phyloP scores from a whole-genome alignment of 306 rosid species.

The Bauhinia variegata region DNA sequence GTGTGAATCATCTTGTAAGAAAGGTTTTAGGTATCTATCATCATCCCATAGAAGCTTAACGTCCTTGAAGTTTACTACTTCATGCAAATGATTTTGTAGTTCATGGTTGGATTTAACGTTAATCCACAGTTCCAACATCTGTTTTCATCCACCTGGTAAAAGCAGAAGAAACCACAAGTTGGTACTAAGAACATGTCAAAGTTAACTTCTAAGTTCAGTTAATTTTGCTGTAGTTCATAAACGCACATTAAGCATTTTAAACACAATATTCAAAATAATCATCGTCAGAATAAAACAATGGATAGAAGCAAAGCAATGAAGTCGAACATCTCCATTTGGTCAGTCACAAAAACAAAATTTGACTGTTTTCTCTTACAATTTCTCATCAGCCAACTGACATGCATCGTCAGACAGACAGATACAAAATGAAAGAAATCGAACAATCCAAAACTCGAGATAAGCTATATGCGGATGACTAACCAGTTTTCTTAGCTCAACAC shows the following conservation, averaged over 20 bases:
- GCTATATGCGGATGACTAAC: too few species aligned
- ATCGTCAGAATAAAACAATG: not conserved
- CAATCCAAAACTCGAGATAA: constrained; percentile 1
- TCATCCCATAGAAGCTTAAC: constrained; percentile 61
- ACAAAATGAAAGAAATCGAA: not conserved
- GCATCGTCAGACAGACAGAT: not conserved
- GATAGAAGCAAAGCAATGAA: constrained; percentile 9
- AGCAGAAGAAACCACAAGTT: not conserved
- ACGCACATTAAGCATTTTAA: not conserved
- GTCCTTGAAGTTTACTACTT: constrained; percentile 42
- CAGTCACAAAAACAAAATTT: not conserved
- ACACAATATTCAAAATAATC: constrained; percentile 1
- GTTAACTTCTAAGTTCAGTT: not conserved
- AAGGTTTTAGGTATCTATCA: constrained; percentile 75
- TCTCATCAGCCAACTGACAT: not conserved
- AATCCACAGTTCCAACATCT: constrained; percentile 86
- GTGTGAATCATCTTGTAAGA: constrained; percentile 66
- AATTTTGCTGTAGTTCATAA: not conserved
- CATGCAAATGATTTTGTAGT: constrained; percentile 73
- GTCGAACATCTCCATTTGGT: not conserved
- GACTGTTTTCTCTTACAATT: not conserved
- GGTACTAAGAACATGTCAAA: not conserved
- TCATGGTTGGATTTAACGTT: constrained; percentile 53
- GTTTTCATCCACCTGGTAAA: constrained; percentile 65
- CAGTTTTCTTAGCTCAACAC: not conserved